Conservation (phyloP, 768 basidiomycete genomes). For the Tubosaeta brunneosetosa region DNA sequence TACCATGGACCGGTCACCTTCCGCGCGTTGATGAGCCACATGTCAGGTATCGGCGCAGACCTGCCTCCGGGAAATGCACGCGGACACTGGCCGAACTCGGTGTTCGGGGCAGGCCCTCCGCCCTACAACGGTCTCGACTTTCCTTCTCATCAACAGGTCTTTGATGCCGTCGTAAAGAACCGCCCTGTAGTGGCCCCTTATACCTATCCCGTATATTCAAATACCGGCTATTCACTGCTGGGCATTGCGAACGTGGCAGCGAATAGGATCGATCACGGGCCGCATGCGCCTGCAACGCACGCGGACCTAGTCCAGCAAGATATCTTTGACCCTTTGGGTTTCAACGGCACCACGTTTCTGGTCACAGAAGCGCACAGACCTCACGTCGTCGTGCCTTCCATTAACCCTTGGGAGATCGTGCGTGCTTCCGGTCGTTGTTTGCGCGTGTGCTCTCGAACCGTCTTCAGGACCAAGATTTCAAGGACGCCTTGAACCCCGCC, state of each 20-base stretch:
- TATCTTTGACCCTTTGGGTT: slow-evolving; percentile 44
- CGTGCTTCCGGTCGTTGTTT: slow-evolving; percentile 6
- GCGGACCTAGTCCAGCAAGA: slow-evolving; percentile 44
- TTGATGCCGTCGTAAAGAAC: slow-evolving; percentile 34
- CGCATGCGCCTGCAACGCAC: slow-evolving; percentile 29
- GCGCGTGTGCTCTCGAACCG: neutral
- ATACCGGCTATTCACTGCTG: slow-evolving; percentile 34
- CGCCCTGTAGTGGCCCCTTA: slow-evolving; percentile 42
- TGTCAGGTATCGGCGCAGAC: slow-evolving; percentile 31
- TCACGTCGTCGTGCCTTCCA: slow-evolving; percentile 38
- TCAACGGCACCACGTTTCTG: slow-evolving; percentile 42
- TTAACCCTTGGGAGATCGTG: slow-evolving; percentile 34
- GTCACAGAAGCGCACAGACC: slow-evolving; percentile 33
- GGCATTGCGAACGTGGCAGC: slow-evolving; percentile 36
- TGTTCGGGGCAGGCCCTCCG: slow-evolving; percentile 26
- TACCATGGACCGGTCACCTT: slow-evolving; percentile 33
- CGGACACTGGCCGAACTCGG: slow-evolving; percentile 38
- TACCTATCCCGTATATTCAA: slow-evolving; percentile 40
- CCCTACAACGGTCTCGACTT: slow-evolving; percentile 28
- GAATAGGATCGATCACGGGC: slow-evolving; percentile 14
- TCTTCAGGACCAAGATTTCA: slow-evolving; percentile 37
- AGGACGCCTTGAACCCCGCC: slow-evolving; percentile 38
- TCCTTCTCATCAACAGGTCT: slow-evolving; percentile 30
- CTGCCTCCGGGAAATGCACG: slow-evolving; percentile 32
- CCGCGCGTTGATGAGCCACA: slow-evolving; percentile 40